Conservation (phyloP, 495 filamentous ascomycete species). For the Aspergillus nidulans region DNA sequence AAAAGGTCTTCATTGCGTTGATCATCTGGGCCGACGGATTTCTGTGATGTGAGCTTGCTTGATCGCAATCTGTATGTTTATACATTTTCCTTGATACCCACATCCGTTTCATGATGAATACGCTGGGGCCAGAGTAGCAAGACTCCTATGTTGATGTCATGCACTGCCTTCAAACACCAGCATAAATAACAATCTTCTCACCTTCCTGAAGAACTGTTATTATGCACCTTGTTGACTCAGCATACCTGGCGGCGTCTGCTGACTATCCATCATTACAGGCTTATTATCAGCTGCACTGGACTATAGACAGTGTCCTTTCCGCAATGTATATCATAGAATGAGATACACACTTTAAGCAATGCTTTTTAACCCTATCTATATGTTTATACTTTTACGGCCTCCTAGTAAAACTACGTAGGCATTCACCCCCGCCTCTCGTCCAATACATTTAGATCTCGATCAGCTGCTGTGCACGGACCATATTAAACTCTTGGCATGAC, state of each 20-base stretch:
- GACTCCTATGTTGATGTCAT: slow-evolving; percentile 34
- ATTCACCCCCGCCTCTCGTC: not conserved
- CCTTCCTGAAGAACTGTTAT: slow-evolving; percentile 29
- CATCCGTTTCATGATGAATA: slow-evolving; percentile 38
- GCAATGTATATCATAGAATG: not conserved
- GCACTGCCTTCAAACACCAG: slow-evolving; percentile 52
- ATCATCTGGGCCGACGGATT: not conserved
- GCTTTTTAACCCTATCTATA: not conserved
- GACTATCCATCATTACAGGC: not conserved
- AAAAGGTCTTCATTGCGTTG: slow-evolving; percentile 5
- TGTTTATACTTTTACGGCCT: not conserved
- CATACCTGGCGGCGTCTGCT: not conserved
- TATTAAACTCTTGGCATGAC: slow-evolving; percentile 34
- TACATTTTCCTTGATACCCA: slow-evolving; percentile 3
- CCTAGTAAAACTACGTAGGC: not conserved
- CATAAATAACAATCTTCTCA: slow-evolving; percentile 49
- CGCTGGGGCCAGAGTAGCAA: slow-evolving; percentile 57
- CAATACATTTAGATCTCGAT: not conserved
- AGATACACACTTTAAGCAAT: not conserved
- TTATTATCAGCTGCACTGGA: not conserved
- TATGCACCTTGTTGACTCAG: not conserved
- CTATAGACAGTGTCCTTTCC: not conserved
- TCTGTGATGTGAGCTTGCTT: not conserved
- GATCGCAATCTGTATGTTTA: slow-evolving; percentile 6
- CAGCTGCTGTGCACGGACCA: slow-evolving; percentile 31